Base-by-base conservation (phyloP, 148 eudicot species). In the Rhododendron molle region DNA sequence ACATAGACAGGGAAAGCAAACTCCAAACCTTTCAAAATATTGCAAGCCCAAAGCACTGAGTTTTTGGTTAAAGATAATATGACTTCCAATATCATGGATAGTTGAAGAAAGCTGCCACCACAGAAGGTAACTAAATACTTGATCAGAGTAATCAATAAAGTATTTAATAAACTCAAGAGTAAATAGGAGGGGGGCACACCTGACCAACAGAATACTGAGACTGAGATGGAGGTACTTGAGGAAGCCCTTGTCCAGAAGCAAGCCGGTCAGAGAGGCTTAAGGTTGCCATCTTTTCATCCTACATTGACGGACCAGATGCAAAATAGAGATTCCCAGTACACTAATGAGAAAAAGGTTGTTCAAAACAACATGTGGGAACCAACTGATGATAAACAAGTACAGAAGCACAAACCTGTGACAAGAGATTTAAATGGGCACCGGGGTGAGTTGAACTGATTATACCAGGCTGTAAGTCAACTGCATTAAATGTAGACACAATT, bases 381-480 rank as follows among this genome's bases (percentile, higher is more conserved):
- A 36, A 49, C 15, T 36, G 20, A 36, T 58, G 18, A 20, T 36
- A 36, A 23, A 58, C 44, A 56, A 36, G 5, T 3, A 32, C 44
- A 58, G 47, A 38, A 81, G 18, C 36, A 58, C 85, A 74, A 46
- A 82, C 88, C 85, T 86, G 85, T 74, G 88, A 86, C 80, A 76
- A 47, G 21, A 74, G 46, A 46, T 82, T 54, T 36, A 76, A 56
- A 56, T 85, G 83, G 7, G 83, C 62, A 14, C 85, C 76, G 56
- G 76, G 49, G 5, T 77, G 88, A 46, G 88, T 82, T 60, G 88
- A 65, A 32, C 44, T 76, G 88, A 26, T 12, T 43, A 86, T 78
- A 21, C 76, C 82, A 83, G 44, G 88, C 43, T 78, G 78, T 16
- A 86, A 14, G 10, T 86, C 88, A 32, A 86, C 82, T 13, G 76